phyloP scores from a whole-genome alignment of 129 eudicot species.

The Rutidosis leptorrhynchoides region DNA sequence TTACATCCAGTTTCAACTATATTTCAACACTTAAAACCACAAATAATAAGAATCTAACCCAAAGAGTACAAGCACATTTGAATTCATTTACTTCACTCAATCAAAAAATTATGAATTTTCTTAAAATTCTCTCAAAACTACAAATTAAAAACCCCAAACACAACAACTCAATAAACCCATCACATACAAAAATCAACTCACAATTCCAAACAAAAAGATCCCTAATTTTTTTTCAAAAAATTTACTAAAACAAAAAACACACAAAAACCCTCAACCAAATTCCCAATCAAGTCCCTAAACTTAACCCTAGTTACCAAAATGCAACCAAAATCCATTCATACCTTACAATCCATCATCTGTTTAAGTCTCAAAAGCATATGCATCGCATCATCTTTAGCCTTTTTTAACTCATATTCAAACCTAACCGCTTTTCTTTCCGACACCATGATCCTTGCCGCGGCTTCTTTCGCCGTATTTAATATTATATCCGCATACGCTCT shows the following conservation, averaged over 20 bases:
- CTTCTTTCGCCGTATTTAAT: constrained; percentile 84
- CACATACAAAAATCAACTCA: constrained; percentile 4
- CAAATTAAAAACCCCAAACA: constrained; percentile 4
- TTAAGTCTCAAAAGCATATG: constrained; percentile 72
- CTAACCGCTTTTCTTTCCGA: constrained; percentile 67
- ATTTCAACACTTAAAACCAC: constrained; percentile 11
- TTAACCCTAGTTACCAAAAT: constrained; percentile 18
- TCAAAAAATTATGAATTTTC: background rate
- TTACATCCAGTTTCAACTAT: constrained; percentile 1
- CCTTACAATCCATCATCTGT: constrained; percentile 86
- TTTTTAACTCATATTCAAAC: constrained; percentile 60
- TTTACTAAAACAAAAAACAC: constrained; percentile 6
- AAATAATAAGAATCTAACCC: background rate
- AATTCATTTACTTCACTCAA: background rate
- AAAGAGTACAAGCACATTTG: background rate
- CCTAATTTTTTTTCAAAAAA: background rate
- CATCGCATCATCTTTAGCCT: constrained; percentile 66
- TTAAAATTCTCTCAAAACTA: background rate
- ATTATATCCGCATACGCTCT: constrained; percentile 92
- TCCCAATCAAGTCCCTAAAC: constrained; percentile 12
- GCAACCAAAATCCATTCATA: constrained; percentile 24
- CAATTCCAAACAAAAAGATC: constrained; percentile 18
- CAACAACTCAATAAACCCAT: constrained; percentile 13
- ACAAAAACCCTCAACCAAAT: constrained; percentile 23
- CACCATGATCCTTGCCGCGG: constrained; percentile 79